phyloP scores from a whole-genome alignment of 2,329 filamentous ascomycete species.

The Trichophyton equinum region DNA sequence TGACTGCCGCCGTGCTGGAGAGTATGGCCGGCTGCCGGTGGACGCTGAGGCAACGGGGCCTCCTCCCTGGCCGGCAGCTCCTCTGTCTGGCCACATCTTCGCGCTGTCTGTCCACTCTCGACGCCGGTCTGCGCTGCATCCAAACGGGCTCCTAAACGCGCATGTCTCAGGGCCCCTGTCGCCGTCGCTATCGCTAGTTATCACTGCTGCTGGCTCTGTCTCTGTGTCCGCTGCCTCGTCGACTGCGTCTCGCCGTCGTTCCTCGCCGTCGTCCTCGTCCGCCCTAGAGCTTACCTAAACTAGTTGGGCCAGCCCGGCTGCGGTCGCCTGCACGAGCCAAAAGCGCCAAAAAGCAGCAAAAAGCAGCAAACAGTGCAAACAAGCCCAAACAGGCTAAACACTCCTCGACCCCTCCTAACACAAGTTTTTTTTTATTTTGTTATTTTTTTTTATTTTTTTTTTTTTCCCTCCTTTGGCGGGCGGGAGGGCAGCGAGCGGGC shows the following conservation, averaged over 20 bases:
- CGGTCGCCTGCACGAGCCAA: slow-evolving; percentile 3
- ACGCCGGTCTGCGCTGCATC: slow-evolving; percentile 1
- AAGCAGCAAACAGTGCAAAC: slow-evolving; percentile 6
- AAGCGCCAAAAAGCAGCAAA: not conserved
- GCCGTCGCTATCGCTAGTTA: not conserved
- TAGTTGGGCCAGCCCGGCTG: not conserved
- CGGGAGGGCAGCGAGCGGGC: not conserved
- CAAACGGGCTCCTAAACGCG: not conserved
- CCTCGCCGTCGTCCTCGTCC: not conserved
- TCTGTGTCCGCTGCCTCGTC: not conserved
- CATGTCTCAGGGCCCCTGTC: not conserved
- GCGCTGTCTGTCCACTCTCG: not conserved
- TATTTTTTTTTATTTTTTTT: slow-evolving; percentile 10
- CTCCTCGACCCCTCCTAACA: slow-evolving; percentile 8
- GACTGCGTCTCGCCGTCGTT: not conserved
- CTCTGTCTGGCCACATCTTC: slow-evolving; percentile 80
- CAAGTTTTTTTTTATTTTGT: not conserved
- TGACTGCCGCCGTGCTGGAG: slow-evolving; percentile 55
- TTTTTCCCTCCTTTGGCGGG: slow-evolving; percentile 10
- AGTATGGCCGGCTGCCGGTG: slow-evolving; percentile 55
- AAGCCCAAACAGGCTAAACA: slow-evolving; percentile 9
- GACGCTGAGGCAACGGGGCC: slow-evolving; percentile 50
- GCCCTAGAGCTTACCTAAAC: not conserved
- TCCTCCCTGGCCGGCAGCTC: slow-evolving; percentile 57
- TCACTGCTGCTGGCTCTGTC: not conserved